A percentile compares a stretch with the other conserved stretches of the same genome.
Conservation (phyloP, 2,329 filamentous ascomycete species). For the Epichloe sibirici region DNA sequence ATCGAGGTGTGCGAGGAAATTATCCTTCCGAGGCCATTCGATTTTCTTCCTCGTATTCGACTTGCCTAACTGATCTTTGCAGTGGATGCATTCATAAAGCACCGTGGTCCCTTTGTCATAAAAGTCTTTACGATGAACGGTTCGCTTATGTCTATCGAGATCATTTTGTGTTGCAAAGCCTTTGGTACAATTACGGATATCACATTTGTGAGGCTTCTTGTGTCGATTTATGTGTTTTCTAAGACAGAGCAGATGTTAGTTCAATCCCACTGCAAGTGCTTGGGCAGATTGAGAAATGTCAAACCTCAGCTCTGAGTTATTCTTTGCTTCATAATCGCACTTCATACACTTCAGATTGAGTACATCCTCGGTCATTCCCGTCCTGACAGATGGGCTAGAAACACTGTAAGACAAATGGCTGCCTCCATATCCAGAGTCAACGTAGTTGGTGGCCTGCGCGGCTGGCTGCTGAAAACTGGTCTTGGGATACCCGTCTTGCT, state of each 20-base stretch:
- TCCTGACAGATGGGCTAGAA: conserved; percentile 30
- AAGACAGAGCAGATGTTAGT: background rate
- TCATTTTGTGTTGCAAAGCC: conserved; percentile 77
- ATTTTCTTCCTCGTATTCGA: conserved; percentile 34
- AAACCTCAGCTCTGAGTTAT: conserved; percentile 7
- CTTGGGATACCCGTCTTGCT: background rate
- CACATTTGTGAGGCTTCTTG: conserved; percentile 53
- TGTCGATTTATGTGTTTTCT: conserved; percentile 71
- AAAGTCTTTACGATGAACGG: conserved; percentile 47
- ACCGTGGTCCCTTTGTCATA: conserved; percentile 8
- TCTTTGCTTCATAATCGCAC: conserved; percentile 2
- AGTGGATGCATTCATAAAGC: conserved; percentile 9
- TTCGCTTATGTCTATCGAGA: conserved; percentile 64
- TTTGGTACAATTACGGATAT: conserved; percentile 41
- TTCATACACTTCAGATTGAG: background rate
- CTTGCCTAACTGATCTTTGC: conserved; percentile 9
- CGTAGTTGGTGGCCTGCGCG: conserved; percentile 7
- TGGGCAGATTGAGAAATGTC: background rate
- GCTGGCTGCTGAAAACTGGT: conserved; percentile 19
- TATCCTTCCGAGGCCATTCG: conserved; percentile 69
- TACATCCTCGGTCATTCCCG: conserved; percentile 11
- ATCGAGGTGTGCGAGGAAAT: conserved; percentile 69
- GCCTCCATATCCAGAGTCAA: conserved; percentile 37
- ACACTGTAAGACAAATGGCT: conserved; percentile 28
- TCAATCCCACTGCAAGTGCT: background rate